Evolutionary conservation across 352 stramenopile genomes (phyloP), one percentile per base, ranked within the genome.

Genomic region (Phytopythium litorale): DNA sequence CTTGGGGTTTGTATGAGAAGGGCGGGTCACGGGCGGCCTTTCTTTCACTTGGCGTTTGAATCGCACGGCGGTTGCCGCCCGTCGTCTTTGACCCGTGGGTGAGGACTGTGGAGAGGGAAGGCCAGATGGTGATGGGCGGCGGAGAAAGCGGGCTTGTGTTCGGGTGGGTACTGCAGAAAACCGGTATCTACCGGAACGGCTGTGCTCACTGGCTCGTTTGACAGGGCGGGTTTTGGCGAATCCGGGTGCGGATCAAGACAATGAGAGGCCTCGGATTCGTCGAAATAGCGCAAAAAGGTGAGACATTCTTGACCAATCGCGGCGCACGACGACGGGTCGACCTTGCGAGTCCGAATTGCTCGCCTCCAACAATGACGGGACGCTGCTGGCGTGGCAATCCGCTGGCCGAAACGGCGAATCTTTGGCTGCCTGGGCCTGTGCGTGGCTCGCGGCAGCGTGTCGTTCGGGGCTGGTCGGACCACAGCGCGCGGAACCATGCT

Each of bases 231-330:
- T 37, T 59, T 50, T 50, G 0, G 37, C 54, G 16, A 59, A 50
- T 48, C 21, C 7, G 13, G 5, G 19, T 16, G 32, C 15, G 30
- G 52, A 3, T 49, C 19, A 7, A 49, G 42, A 0, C 7, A 5
- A 25, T 25, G 28, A 1, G 15, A 21, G 40, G 19, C 5, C 33
- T 58, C 35, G 16, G 18, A 52, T 60, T 60, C 18, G 37, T 19
- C 8, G 3, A 60, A 60, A 60, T 9, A 11, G 0, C 0, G 15
- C 4, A n/a, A 35, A 7, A 35, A 8, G 1, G 9, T 54, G 51
- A 28, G 51, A 57, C 51, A 57, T 28, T 57, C 30, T 59, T 21
- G 54, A 50, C 54, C 54, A 59, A 49, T 59, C 38, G 54, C 38
- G 19, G n/a, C 33, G 19, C 52, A 33, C 30, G 30, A 30, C 35